A percentile compares a stretch with the other conserved stretches of the same genome.
Evolutionary conservation across 768 basidiomycete genomes (phyloP).

Genomic region (Sporobolomyces roseus): DNA sequence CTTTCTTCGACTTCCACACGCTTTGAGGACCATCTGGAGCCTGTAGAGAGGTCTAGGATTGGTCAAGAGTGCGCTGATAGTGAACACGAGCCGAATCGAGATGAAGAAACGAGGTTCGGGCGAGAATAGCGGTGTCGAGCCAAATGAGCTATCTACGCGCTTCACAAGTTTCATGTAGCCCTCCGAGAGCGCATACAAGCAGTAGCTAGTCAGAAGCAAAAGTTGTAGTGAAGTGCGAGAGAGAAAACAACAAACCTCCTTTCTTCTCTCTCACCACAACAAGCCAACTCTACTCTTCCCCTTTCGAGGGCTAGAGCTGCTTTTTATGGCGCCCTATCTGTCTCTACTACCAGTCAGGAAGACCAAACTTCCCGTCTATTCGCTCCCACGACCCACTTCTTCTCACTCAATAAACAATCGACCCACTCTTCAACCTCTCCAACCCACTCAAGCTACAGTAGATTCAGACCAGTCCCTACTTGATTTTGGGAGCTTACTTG

Average conservation of each 20-base stretch:
- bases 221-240: neutral
- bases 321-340: neutral
- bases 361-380: too few species aligned
- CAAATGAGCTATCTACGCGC: too few species aligned
- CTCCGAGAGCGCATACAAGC: too few species aligned
- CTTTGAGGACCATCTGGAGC: too few species aligned
- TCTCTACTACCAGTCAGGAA: constrained; percentile 15
- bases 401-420: neutral
- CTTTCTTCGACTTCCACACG: too few species aligned
- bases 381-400: neutral
- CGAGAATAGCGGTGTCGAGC: too few species aligned
- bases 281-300: neutral
- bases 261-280: neutral
- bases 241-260: neutral
- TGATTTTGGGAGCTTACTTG: constrained; percentile 8
- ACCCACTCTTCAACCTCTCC: neutral
- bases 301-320: neutral
- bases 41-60: too few species aligned
- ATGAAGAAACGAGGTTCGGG: too few species aligned
- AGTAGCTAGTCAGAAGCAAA: too few species aligned
- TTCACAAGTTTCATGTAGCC: too few species aligned
- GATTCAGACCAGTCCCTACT: neutral
- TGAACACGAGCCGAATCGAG: too few species aligned
- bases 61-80: too few species aligned
- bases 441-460: neutral